Evolutionary conservation across 75 land plant genomes (phyloP).

Genomic region (Pinus taeda): DNA sequence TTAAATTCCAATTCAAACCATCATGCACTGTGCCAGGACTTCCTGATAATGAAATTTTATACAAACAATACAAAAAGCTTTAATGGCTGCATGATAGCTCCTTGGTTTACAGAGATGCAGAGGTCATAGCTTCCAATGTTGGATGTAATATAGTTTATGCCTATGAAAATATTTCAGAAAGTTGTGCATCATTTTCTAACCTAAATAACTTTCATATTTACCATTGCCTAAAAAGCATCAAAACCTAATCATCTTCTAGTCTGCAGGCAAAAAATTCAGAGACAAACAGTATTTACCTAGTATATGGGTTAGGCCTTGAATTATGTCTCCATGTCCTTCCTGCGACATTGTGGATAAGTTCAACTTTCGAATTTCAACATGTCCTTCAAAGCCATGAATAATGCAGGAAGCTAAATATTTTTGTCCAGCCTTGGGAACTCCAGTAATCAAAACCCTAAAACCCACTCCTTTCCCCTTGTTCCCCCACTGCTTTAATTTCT

Average conservation of each 20-base stretch:
- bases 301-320: conserved; percentile 70
- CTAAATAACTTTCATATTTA: neutral
- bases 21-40: neutral
- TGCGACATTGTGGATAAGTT: conserved; percentile 81
- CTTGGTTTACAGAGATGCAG: neutral
- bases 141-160: neutral
- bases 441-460: conserved; percentile 69
- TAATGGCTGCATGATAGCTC: too few relatives aligned
- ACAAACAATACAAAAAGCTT: neutral
- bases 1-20: neutral
- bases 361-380: conserved; percentile 62
- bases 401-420: conserved; percentile 75
- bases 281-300: conserved; percentile 48
- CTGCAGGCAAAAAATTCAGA: conserved; percentile 3
- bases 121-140: neutral
- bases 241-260: neutral
- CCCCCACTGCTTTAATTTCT: conserved; percentile 11
- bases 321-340: conserved; percentile 81
- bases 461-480: conserved; percentile 35
- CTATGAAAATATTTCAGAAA: neutral
- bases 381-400: conserved; percentile 68
- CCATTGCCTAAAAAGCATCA: neutral
- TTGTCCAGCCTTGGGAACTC: conserved; percentile 74
- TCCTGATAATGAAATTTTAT: neutral
- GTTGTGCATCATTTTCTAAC: neutral